Evolutionary conservation across 345 rosid species (phyloP).

Genomic region (Fremontodendron californicum): DNA sequence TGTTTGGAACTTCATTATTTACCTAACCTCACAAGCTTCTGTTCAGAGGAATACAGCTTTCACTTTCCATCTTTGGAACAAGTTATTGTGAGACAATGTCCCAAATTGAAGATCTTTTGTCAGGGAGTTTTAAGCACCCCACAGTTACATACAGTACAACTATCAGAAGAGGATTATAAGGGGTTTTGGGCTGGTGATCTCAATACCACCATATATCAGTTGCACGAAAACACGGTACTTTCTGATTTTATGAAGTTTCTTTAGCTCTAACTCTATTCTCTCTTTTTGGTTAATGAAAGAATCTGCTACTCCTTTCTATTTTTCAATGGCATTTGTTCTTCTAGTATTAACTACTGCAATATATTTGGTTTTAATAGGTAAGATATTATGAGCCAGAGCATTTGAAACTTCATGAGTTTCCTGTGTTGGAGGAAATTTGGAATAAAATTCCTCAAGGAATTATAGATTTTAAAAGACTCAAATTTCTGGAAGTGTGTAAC

Average conservation of each 20-base stretch:
- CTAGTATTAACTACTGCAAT: neutral
- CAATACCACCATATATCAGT: neutral
- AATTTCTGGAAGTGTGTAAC: neutral
- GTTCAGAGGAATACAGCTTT: neutral
- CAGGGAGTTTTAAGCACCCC: neutral
- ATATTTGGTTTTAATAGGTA: conserved; percentile 5
- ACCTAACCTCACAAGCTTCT: conserved; percentile 1
- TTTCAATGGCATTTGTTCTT: neutral
- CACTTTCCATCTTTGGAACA: conserved; percentile 8
- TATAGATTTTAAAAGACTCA: neutral
- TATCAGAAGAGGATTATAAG: neutral
- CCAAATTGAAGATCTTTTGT: neutral
- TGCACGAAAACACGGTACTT: neutral
- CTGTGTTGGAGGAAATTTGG: conserved; percentile 6
- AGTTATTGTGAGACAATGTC: neutral
- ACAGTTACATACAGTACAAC: neutral
- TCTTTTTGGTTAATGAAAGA: neutral
- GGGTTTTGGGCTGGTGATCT: conserved; percentile 10
- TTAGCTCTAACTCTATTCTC: neutral
- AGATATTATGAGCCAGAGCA: neutral
- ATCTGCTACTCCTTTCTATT: neutral
- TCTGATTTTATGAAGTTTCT: neutral
- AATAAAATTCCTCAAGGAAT: neutral
- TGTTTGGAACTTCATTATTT: conserved; percentile 1
- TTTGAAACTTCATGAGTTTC: conserved; percentile 1